phyloP scores from a whole-genome alignment of 345 rosid genomes.

The Eucalyptus erythrocorys region DNA sequence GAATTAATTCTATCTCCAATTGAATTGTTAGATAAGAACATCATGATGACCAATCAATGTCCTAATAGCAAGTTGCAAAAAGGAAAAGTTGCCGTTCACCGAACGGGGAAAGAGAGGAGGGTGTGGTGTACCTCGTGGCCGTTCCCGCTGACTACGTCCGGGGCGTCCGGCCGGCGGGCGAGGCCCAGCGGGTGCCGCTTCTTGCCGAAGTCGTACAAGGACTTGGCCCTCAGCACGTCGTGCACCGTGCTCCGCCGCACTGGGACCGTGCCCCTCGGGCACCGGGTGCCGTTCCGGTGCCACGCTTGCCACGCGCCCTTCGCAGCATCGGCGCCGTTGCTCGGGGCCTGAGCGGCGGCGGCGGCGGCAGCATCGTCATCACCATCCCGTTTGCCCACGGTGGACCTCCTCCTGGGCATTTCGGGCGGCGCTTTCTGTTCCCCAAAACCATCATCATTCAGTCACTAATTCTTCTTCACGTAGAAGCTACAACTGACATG shows the following conservation, averaged over 20 bases:
- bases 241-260: conserved; percentile 64
- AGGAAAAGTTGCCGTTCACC: background rate
- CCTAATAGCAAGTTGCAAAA: background rate
- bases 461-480: background rate
- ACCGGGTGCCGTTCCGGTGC: conserved; percentile 78
- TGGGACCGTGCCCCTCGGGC: conserved; percentile 87
- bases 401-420: background rate
- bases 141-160: conserved; percentile 67
- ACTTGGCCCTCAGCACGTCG: conserved; percentile 86
- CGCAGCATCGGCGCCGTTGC: conserved; percentile 1
- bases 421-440: conserved; percentile 49
- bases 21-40: background rate
- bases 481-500: background rate
- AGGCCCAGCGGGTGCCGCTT: conserved; percentile 22
- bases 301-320: conserved; percentile 70
- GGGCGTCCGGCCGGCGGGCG: conserved; percentile 39
- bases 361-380: background rate
- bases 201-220: conserved; percentile 84
- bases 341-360: background rate
- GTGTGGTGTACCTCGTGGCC: conserved; percentile 57
- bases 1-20: background rate
- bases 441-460: background rate
- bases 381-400: conserved; percentile 4
- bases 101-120: background rate
- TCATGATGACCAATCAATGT: background rate